phyloP scores from a whole-genome alignment of 495 filamentous ascomycete species.

The Haplographium delicatum region DNA sequence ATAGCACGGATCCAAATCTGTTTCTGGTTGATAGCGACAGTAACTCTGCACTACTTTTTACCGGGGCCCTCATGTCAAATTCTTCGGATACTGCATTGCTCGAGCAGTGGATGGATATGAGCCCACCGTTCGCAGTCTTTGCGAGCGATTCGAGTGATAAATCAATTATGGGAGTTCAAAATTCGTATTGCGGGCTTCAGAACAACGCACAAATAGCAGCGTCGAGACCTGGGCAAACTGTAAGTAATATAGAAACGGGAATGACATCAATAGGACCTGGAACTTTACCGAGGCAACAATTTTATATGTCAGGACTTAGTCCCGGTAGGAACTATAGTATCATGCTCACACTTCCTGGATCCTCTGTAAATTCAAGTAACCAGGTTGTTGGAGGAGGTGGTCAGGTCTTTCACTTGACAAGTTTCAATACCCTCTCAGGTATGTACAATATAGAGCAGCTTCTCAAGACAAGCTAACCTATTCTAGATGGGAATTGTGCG shows the following conservation, averaged over 20 bases:
- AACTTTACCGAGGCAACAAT: slow-evolving; percentile 72
- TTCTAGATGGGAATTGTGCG: slow-evolving; percentile 61
- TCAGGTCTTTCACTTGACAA: slow-evolving; percentile 59
- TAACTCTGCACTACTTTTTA: slow-evolving; percentile 68
- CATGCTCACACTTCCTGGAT: slow-evolving; percentile 60
- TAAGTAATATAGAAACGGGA: slow-evolving; percentile 45
- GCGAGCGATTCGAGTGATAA: slow-evolving; percentile 59
- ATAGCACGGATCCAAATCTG: slow-evolving; percentile 42
- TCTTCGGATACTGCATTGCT: slow-evolving; percentile 35
- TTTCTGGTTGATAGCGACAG: slow-evolving; percentile 77
- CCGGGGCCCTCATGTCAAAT: slow-evolving; percentile 58
- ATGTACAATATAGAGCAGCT: slow-evolving; percentile 30
- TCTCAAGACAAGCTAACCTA: slow-evolving; percentile 12
- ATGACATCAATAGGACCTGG: slow-evolving; percentile 62
- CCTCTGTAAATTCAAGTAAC: slow-evolving; percentile 42
- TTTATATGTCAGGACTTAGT: slow-evolving; percentile 73
- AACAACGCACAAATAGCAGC: slow-evolving; percentile 55
- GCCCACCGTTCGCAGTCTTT: slow-evolving; percentile 71
- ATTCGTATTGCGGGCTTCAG: slow-evolving; percentile 69
- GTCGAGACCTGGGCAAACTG: slow-evolving; percentile 30
- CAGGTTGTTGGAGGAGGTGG: slow-evolving; percentile 62
- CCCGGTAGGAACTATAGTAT: slow-evolving; percentile 62
- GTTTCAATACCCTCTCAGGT: slow-evolving; percentile 76
- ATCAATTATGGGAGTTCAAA: slow-evolving; percentile 58
- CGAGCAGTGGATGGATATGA: slow-evolving; percentile 49